These are phyloP conservation scores for Pyrenula massariospora DNA, from an alignment of 495 filamentous ascomycete species.

Conservation along the genomic window DNA sequence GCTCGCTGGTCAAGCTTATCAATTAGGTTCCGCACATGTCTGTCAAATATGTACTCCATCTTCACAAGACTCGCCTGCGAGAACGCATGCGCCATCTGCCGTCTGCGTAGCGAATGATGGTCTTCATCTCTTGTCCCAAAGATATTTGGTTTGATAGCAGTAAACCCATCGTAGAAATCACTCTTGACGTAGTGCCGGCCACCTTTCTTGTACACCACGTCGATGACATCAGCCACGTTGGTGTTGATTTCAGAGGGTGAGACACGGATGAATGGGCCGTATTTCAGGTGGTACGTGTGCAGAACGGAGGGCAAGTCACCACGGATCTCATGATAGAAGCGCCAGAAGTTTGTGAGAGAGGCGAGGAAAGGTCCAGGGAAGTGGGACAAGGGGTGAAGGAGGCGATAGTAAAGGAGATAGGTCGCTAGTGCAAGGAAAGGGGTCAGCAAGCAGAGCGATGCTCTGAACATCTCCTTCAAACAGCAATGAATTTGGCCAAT, in stretches of 20 bases:
- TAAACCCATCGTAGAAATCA: slow-evolving; percentile 40
- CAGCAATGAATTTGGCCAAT: too few species aligned
- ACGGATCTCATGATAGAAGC: slow-evolving; percentile 38
- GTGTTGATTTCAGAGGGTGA: not conserved
- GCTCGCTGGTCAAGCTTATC: not conserved
- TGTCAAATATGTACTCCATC: not conserved
- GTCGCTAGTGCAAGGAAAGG: not conserved
- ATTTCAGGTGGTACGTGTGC: not conserved
- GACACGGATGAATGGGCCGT: not conserved
- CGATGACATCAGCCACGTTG: not conserved
- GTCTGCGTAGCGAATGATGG: not conserved
- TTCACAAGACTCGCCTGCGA: not conserved
- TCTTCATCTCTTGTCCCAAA: not conserved
- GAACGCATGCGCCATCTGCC: not conserved
- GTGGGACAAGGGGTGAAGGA: slow-evolving; percentile 35
- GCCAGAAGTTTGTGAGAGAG: slow-evolving; percentile 37
- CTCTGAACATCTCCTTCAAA: too few species aligned
- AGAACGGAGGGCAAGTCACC: slow-evolving; percentile 17
- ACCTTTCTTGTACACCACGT: not conserved
- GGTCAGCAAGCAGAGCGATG: too few species aligned
- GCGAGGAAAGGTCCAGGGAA: slow-evolving; percentile 46
- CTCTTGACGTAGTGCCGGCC: slow-evolving; percentile 19
- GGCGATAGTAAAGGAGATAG: slow-evolving; percentile 29
- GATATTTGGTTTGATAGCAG: slow-evolving; percentile 25
- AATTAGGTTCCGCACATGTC: not conserved